Conservation (phyloP, 495 filamentous ascomycete species). For the Annulohypoxylon stygium region DNA sequence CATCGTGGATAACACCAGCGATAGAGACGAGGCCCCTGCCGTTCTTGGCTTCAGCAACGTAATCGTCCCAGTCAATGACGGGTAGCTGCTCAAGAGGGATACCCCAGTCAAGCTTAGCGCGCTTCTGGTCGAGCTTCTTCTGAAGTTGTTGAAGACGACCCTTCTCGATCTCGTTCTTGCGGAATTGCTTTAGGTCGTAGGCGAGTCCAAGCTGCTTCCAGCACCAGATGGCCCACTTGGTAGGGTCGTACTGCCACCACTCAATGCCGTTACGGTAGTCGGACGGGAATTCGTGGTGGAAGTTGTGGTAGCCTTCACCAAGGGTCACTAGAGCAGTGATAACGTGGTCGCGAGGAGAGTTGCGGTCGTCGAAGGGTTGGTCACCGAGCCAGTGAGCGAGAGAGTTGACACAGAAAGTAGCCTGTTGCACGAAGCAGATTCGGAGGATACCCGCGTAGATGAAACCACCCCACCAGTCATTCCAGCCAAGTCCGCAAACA, state of each 20-base stretch:
- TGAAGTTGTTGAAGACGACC: conserved; percentile 95
- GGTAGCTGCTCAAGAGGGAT: conserved; percentile 92
- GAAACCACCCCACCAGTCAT: conserved; percentile 90
- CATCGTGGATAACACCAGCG: conserved; percentile 96
- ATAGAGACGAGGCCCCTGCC: conserved; percentile 89
- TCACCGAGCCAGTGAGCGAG: conserved; percentile 99
- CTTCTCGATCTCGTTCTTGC: conserved; percentile 98
- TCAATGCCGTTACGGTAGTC: conserved; percentile 99
- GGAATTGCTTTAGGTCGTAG: conserved; percentile 97
- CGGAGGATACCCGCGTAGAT: conserved; percentile 95
- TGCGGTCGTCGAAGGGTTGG: conserved; percentile 98
- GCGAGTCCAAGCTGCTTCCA: conserved; percentile 96
- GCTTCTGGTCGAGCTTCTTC: conserved; percentile 99
- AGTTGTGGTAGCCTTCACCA: conserved; percentile 99
- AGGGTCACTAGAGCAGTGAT: conserved; percentile 96
- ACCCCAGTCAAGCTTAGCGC: conserved; percentile 93
- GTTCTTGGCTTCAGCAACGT: conserved; percentile 86
- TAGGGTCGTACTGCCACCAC: conserved; percentile 99
- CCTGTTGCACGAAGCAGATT: conserved; percentile 98
- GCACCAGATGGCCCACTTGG: conserved; percentile 96
- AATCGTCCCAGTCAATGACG: conserved; percentile 97
- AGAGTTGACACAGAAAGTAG: conserved; percentile 99
- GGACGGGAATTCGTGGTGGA: conserved; percentile 99
- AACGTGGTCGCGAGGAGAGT: conserved; percentile 96
- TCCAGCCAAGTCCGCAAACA: conserved; percentile 88